Evolutionary conservation across 2,329 filamentous ascomycete genomes (phyloP).

Genomic region (Pseudopyricularia cyperi): DNA sequence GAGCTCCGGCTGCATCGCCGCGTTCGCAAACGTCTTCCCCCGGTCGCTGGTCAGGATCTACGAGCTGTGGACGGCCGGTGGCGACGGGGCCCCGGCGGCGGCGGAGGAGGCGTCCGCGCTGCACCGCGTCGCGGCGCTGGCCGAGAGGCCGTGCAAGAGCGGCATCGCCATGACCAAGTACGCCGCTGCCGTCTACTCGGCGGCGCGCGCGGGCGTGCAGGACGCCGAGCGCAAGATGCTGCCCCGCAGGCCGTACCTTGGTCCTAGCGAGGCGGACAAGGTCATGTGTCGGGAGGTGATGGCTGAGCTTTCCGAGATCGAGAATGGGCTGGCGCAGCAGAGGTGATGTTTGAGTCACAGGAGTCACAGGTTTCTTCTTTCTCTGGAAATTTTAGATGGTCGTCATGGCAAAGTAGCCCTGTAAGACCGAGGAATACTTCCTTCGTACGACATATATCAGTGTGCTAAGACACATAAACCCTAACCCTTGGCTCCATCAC

Average conservation of each 20-base stretch:
- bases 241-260: conserved; percentile 49
- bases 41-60: conserved; percentile 45
- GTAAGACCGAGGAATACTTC: too few relatives aligned
- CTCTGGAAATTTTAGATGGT: not conserved
- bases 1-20: conserved; percentile 46
- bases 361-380: not conserved
- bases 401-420: not conserved
- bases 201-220: conserved; percentile 41
- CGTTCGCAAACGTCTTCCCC: conserved; percentile 50
- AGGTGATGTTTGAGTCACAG: not conserved
- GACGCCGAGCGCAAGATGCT: conserved; percentile 42
- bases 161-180: conserved; percentile 60
- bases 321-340: conserved; percentile 15
- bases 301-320: conserved; percentile 30
- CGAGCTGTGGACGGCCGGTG: conserved; percentile 32
- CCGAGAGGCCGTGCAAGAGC: conserved; percentile 51
- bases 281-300: conserved; percentile 24
- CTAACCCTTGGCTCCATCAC: not conserved
- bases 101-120: conserved; percentile 40
- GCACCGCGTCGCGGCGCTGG: conserved; percentile 49
- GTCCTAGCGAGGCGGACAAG: conserved; percentile 29
- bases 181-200: conserved; percentile 48
- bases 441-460: not conserved
- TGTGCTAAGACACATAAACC: not conserved
- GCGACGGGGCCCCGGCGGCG: not conserved